Evolutionary conservation across 2,329 filamentous ascomycete species (phyloP).

Genomic region (Nemania sp.): DNA sequence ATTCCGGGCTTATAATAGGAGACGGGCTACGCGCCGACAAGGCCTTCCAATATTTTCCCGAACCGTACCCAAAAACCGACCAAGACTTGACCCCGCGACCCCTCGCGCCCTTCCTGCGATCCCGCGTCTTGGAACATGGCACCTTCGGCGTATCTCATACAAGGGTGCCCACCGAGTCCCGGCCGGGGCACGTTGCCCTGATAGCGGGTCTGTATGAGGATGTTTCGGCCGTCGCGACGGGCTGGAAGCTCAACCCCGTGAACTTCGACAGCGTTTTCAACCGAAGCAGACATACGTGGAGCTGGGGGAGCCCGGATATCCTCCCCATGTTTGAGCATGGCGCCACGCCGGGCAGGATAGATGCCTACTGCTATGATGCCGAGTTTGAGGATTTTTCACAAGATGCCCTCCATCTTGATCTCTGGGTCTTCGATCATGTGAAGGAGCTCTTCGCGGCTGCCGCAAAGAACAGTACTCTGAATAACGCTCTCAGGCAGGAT

Average conservation of each 20-base stretch:
- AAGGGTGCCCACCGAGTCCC: conserved; percentile 92
- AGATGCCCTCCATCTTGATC: conserved; percentile 79
- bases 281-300: conserved; percentile 94
- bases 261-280: conserved; percentile 99
- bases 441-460: conserved; percentile 84
- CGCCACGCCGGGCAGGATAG: conserved; percentile 83
- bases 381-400: conserved; percentile 90
- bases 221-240: conserved; percentile 94
- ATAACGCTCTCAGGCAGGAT: conserved; percentile 74
- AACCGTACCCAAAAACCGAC: conserved; percentile 74
- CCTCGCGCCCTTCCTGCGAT: conserved; percentile 89
- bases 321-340: conserved; percentile 95
- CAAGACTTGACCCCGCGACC: conserved; percentile 74
- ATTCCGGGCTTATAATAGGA: conserved; percentile 55
- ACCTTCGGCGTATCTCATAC: conserved; percentile 98
- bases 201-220: conserved; percentile 98
- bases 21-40: conserved; percentile 97
- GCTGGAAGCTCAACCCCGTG: conserved; percentile 98
- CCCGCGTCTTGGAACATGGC: conserved; percentile 82
- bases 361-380: conserved; percentile 81
- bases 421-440: conserved; percentile 95
- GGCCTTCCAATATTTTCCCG: conserved; percentile 89
- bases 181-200: conserved; percentile 93
- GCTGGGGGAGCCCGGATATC: conserved; percentile 98
- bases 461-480: conserved; percentile 74